These are phyloP conservation scores for Phaeomoniella chlamydospora DNA, from an alignment of 2,329 filamentous ascomycete genomes.

Conservation along the genomic window DNA sequence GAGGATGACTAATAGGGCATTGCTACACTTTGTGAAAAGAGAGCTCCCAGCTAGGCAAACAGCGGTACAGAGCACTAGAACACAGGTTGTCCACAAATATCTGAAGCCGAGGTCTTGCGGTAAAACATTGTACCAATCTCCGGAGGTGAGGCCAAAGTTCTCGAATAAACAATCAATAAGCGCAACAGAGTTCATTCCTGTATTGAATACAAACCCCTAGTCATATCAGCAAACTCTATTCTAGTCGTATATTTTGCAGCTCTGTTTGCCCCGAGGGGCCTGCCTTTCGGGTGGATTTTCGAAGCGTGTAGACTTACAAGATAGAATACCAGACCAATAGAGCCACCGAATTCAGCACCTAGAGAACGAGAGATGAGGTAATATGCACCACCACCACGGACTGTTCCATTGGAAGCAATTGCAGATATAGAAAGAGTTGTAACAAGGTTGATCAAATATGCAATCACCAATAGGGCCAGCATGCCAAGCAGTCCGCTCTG, in stretches of 20 bases:
- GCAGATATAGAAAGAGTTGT: constrained; percentile 77
- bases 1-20: constrained; percentile 57
- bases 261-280: too few relatives aligned
- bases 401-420: constrained; percentile 80
- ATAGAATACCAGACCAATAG: constrained; percentile 78
- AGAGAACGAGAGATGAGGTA: constrained; percentile 77
- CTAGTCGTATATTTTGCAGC: too few relatives aligned
- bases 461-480: constrained; percentile 57
- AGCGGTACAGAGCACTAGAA: constrained; percentile 55
- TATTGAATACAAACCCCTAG: constrained; percentile 72
- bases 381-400: constrained; percentile 76
- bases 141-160: constrained; percentile 49
- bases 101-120: constrained; percentile 61
- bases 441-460: constrained; percentile 71
- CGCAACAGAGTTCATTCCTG: constrained; percentile 75
- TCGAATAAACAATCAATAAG: constrained; percentile 69
- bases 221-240: too few relatives aligned
- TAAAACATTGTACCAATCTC: constrained; percentile 44
- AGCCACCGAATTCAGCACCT: constrained; percentile 78
- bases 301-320: constrained; percentile 24
- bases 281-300: too few relatives aligned
- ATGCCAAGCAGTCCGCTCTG: constrained; percentile 69
- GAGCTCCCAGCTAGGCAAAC: constrained; percentile 69
- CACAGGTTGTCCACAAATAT: constrained; percentile 60
- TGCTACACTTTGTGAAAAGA: constrained; percentile 68